A percentile compares a stretch with the other conserved stretches of the same genome.
phyloP scores from a whole-genome alignment of 2,329 filamentous ascomycete genomes.

The Chrysoporthe puriensis region DNA sequence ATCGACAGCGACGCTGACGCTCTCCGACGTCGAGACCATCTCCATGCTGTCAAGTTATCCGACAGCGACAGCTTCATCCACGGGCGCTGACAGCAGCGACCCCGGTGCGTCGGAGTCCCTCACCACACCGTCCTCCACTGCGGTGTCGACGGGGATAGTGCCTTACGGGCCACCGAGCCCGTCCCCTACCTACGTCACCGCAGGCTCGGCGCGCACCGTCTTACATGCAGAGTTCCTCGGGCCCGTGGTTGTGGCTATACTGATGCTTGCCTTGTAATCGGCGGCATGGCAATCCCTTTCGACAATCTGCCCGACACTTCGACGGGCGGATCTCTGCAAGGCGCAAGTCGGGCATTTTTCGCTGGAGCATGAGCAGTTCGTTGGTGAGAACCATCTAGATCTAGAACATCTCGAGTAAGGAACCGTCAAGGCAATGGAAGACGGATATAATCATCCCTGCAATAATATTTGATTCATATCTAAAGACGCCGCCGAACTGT shows the following conservation, averaged over 20 bases:
- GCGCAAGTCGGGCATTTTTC: background rate
- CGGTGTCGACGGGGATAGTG: background rate
- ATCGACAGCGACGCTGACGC: constrained; percentile 14
- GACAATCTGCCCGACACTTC: background rate
- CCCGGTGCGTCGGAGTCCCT: background rate
- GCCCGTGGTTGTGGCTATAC: constrained; percentile 10
- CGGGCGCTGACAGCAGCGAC: background rate
- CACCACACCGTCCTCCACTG: background rate
- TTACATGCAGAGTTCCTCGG: constrained; percentile 3
- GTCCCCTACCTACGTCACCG: constrained; percentile 16
- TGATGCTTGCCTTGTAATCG: constrained; percentile 9
- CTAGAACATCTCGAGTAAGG: background rate
- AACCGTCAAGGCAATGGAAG: background rate
- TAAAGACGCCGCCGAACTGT: background rate
- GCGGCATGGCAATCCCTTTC: background rate
- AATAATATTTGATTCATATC: background rate
- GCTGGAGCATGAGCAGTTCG: constrained; percentile 5
- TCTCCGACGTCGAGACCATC: constrained; percentile 17
- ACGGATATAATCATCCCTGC: background rate
- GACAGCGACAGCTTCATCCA: background rate
- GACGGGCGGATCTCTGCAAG: constrained; percentile 9
- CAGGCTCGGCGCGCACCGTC: constrained; percentile 15
- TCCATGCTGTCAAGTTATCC: constrained; percentile 6
- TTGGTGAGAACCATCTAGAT: constrained; percentile 7
- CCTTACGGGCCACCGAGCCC: constrained; percentile 4